These are phyloP conservation scores for Arxiozyma heterogenica DNA, from an alignment of 1,139 yeast genomes.

Conservation along the genomic window DNA sequence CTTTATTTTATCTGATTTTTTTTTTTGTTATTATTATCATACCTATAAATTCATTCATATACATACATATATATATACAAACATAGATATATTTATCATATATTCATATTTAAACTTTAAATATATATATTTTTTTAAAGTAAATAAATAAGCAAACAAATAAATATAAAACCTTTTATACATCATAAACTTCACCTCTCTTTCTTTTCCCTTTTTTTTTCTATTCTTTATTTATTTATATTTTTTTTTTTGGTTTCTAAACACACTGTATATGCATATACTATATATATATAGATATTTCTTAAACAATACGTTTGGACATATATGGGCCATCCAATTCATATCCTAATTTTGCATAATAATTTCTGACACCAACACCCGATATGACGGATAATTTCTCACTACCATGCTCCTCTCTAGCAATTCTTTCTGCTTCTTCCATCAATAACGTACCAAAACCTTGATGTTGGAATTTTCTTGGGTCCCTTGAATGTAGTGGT, in stretches of 20 bases:
- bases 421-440: slow-evolving; percentile 98
- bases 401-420: slow-evolving; percentile 91
- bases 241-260: background rate
- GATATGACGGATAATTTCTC: slow-evolving; percentile 85
- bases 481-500: slow-evolving; percentile 95
- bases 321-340: slow-evolving; percentile 91
- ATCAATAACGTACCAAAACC: slow-evolving; percentile 94
- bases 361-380: slow-evolving; percentile 96
- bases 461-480: slow-evolving; percentile 96
- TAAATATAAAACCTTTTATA: no score
- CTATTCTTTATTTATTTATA: background rate
- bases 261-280: background rate
- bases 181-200: background rate
- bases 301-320: slow-evolving; percentile 46
- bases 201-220: background rate
- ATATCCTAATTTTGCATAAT: slow-evolving; percentile 87
- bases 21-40: no score
- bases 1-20: no score
- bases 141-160: no score
- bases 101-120: background rate
- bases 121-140: background rate
- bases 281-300: no score
- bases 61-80: no score
- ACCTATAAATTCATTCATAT: background rate
- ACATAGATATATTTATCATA: no score